Conservation (phyloP, 495 filamentous ascomycete species). For the Bacidia rubella region DNA sequence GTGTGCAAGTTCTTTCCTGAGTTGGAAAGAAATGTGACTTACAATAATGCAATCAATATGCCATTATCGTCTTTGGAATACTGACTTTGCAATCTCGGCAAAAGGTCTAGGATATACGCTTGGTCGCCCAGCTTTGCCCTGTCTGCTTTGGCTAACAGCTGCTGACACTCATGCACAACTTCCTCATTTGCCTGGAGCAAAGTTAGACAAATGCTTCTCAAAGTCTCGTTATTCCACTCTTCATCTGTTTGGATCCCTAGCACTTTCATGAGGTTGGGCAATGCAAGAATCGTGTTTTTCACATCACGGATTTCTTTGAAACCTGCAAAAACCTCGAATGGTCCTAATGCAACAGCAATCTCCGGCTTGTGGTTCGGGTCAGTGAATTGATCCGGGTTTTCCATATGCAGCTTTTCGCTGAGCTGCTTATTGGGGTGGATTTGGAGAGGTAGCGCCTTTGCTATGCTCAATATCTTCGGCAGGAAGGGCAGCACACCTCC, state of each 20-base stretch:
- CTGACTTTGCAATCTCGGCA: slow-evolving; percentile 51
- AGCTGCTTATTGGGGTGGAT: slow-evolving; percentile 62
- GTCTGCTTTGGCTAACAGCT: too few species aligned
- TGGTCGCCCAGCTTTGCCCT: slow-evolving; percentile 35
- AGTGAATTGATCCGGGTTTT: slow-evolving; percentile 51
- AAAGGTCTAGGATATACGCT: slow-evolving; percentile 45
- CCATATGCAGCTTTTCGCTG: slow-evolving; percentile 44
- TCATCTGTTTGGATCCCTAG: slow-evolving; percentile 27
- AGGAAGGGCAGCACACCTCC: slow-evolving; percentile 57
- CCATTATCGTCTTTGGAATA: slow-evolving; percentile 40
- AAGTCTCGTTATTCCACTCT: slow-evolving; percentile 42
- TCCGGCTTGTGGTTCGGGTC: slow-evolving; percentile 46
- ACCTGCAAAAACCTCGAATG: slow-evolving; percentile 68
- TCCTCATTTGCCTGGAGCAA: slow-evolving; percentile 42
- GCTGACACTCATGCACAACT: slow-evolving; percentile 31
- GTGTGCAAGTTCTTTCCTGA: neutral
- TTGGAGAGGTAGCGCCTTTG: slow-evolving; percentile 69
- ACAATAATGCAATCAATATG: slow-evolving; percentile 12
- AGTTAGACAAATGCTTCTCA: slow-evolving; percentile 44
- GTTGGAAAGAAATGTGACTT: neutral
- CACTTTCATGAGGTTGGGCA: slow-evolving; percentile 41
- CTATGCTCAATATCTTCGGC: slow-evolving; percentile 68
- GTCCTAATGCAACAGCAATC: slow-evolving; percentile 61
- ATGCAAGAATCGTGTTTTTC: slow-evolving; percentile 38
- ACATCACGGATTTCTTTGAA: slow-evolving; percentile 57